Conservation (phyloP, 352 stramenopile genomes). For the Pythium phragmitis region DNA sequence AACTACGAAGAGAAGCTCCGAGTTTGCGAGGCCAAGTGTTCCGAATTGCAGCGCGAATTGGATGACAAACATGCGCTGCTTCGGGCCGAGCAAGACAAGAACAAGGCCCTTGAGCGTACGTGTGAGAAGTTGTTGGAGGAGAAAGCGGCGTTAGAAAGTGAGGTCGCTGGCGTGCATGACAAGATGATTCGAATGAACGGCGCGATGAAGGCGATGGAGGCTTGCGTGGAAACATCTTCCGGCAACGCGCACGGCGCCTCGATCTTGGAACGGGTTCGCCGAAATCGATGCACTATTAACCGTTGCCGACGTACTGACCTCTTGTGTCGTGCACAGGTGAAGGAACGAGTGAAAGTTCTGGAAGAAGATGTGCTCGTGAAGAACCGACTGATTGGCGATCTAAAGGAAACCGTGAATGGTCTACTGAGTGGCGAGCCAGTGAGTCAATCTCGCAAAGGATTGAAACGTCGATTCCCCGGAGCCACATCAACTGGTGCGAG, state of each 20-base stretch:
- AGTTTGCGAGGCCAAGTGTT: constrained; percentile 35
- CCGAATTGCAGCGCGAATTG: constrained; percentile 26
- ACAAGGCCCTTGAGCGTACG: constrained; percentile 7
- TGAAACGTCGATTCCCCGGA: constrained; percentile 3
- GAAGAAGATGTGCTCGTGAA: constrained; percentile 43
- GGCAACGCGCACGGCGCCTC: not conserved
- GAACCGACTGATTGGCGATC: constrained; percentile 29
- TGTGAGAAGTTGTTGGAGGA: constrained; percentile 31
- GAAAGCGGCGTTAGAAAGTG: constrained; percentile 37
- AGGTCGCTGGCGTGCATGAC: constrained; percentile 40
- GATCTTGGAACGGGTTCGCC: not conserved
- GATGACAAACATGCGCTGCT: constrained; percentile 16
- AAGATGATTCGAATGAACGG: constrained; percentile 48
- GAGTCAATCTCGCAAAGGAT: not conserved
- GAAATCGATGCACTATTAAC: not conserved
- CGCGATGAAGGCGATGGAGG: constrained; percentile 46
- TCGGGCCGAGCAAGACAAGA: constrained; percentile 19
- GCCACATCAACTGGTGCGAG: not conserved
- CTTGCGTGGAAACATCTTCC: constrained; percentile 35
- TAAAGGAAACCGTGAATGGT: constrained; percentile 39
- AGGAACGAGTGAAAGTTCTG: constrained; percentile 38
- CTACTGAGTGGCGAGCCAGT: constrained; percentile 15
- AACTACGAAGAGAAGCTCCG: constrained; percentile 47
- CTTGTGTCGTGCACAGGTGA: constrained; percentile 27
- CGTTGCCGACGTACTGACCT: not conserved